A percentile compares a stretch with the other conserved stretches of the same genome.
These are phyloP conservation scores for Epichloe aotearoae DNA, from an alignment of 2,329 filamentous ascomycete species.

Conservation along the genomic window DNA sequence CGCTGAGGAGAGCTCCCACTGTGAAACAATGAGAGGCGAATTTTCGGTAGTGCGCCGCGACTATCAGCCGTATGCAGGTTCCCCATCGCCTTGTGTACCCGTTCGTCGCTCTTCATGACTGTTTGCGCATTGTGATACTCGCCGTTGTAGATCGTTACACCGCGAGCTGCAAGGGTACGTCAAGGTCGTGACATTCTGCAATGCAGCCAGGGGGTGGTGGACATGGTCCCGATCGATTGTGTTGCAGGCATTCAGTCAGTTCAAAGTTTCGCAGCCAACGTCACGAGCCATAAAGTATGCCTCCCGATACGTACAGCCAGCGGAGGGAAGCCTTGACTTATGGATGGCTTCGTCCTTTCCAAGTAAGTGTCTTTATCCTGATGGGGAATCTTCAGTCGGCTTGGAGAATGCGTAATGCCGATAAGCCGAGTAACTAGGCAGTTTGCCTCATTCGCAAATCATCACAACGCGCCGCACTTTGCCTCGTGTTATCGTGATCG, in stretches of 20 bases:
- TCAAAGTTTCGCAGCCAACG: not conserved
- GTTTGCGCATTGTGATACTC: conserved; percentile 1
- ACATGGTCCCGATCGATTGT: not conserved
- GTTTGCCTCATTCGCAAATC: not conserved
- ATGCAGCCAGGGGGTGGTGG: not conserved
- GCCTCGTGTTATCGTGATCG: not conserved
- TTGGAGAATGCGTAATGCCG: not conserved
- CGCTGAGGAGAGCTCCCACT: not conserved
- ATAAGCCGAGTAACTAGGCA: not conserved
- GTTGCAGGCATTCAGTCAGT: not conserved
- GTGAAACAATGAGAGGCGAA: conserved; percentile 3
- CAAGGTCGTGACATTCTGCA: not conserved
- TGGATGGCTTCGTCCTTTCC: not conserved
- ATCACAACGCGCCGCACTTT: too few relatives aligned
- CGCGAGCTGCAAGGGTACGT: not conserved
- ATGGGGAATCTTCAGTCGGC: not conserved
- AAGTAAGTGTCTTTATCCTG: not conserved
- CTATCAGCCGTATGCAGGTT: not conserved
- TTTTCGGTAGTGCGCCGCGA: not conserved
- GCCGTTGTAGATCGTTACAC: not conserved
- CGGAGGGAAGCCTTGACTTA: not conserved
- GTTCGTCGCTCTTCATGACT: not conserved
- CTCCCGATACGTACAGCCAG: not conserved
- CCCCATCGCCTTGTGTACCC: not conserved
- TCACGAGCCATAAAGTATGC: not conserved